Evolutionary conservation across 2,329 filamentous ascomycete genomes (phyloP).

Genomic region (Fusarium newnesense): DNA sequence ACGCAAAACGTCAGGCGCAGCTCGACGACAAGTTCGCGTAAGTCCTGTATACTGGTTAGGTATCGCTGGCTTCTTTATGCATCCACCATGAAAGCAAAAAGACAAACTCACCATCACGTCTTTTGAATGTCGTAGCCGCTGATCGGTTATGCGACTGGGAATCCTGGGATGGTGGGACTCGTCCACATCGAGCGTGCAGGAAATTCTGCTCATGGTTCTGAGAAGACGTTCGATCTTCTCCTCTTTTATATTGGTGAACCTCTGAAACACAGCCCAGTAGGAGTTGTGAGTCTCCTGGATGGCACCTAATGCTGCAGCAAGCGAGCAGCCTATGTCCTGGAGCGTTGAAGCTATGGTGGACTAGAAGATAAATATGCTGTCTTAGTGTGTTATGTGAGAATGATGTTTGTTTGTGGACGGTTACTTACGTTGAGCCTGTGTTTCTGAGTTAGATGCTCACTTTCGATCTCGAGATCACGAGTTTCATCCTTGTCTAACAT

Average conservation of each 20-base stretch:
- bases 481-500: not conserved
- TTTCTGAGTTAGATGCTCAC: not conserved
- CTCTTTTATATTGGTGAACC: not conserved
- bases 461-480: not conserved
- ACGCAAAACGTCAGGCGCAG: not conserved
- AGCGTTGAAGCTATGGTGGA: not conserved
- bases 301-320: not conserved
- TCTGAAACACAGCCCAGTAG: not conserved
- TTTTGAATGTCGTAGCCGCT: not conserved
- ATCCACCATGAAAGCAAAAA: not conserved
- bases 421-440: not conserved
- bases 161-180: not conserved
- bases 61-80: too few relatives aligned
- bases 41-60: not conserved
- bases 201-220: accelerated
- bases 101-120: not conserved
- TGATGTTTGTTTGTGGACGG: too few relatives aligned
- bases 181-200: accelerated
- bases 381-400: too few relatives aligned
- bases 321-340: not conserved
- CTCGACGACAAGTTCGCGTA: not conserved
- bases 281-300: not conserved
- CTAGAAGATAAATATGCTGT: not conserved
- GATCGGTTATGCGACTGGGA: not conserved
- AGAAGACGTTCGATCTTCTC: not conserved